Conservation (phyloP, 805 yeast genomes). For the Saccharomycopsis fibuligera region DNA sequence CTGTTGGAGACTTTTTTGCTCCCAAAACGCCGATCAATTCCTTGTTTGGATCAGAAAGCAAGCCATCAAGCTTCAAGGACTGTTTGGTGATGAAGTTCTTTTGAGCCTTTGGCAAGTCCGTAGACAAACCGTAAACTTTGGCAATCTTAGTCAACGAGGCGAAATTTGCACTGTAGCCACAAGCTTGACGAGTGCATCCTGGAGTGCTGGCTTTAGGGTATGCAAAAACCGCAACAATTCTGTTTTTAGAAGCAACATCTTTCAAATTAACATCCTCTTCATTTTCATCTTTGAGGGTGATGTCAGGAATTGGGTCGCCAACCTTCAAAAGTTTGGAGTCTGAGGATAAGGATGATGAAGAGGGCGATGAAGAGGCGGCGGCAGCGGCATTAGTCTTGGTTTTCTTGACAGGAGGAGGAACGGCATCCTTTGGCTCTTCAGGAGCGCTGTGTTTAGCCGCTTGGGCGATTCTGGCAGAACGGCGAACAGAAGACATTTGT, state of each 20-base stretch:
- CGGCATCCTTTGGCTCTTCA: background rate
- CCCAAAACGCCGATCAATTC: conserved; percentile 69
- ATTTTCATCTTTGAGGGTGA: conserved; percentile 61
- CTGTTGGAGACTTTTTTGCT: conserved; percentile 71
- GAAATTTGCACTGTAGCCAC: conserved; percentile 73
- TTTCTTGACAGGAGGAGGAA: conserved; percentile 4
- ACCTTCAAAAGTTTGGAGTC: conserved; percentile 29
- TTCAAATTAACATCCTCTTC: conserved; percentile 51
- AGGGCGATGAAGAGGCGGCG: background rate
- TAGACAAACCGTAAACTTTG: conserved; percentile 71
- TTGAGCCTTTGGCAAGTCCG: conserved; percentile 78
- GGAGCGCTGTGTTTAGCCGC: background rate
- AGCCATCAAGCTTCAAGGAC: conserved; percentile 54
- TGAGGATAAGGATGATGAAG: background rate
- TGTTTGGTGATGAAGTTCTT: conserved; percentile 69
- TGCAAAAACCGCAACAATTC: conserved; percentile 54
- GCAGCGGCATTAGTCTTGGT: background rate
- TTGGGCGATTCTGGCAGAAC: conserved; percentile 17
- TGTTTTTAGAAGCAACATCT: conserved; percentile 34
- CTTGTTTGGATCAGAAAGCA: conserved; percentile 71
- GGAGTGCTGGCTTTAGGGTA: conserved; percentile 94
- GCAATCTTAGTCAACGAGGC: conserved; percentile 47
- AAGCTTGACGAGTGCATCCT: conserved; percentile 93
- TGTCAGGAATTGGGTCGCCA: conserved; percentile 63
- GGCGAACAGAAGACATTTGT: conserved; percentile 11